Percentiles rank a stretch among this genome's conserved stretches.
Conservation (phyloP, 495 filamentous ascomycete genomes). For the Antarctomyces pellizariae region DNA sequence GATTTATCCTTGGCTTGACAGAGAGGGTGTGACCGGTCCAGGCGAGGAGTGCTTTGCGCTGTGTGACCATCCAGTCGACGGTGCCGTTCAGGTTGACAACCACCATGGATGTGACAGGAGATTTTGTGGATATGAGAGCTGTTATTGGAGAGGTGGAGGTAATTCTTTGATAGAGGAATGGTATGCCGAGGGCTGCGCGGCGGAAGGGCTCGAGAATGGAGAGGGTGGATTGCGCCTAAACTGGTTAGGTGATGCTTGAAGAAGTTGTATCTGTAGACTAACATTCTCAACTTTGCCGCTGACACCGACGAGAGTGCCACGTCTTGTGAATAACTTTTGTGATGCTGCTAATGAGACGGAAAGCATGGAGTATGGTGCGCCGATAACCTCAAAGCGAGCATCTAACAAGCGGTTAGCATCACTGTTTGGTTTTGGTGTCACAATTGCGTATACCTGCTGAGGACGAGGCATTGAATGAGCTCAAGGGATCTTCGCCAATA, state of each 20-base stretch:
- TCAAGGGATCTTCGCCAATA: conserved; percentile 21
- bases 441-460: conserved; percentile 10
- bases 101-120: conserved; percentile 59
- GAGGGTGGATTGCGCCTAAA: conserved; percentile 56
- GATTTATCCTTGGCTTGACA: conserved; percentile 49
- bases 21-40: conserved; percentile 85
- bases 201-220: conserved; percentile 66
- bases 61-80: conserved; percentile 85
- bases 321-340: conserved; percentile 73
- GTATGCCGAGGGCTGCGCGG: conserved; percentile 55
- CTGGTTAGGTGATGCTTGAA: conserved; percentile 6
- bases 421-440: background rate
- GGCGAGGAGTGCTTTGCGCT: conserved; percentile 64
- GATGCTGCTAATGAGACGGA: conserved; percentile 82
- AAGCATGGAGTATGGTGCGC: conserved; percentile 72
- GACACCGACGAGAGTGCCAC: conserved; percentile 73
- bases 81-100: conserved; percentile 79
- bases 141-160: conserved; percentile 68
- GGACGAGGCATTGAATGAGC: conserved; percentile 10
- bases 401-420: conserved; percentile 24
- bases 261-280: conserved; percentile 9
- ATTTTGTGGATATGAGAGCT: conserved; percentile 67
- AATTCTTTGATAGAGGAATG: conserved; percentile 84
- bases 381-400: conserved; percentile 83
- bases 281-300: conserved; percentile 84